Conservation (phyloP, 768 basidiomycete species). For the Pleurotus eryngii region DNA sequence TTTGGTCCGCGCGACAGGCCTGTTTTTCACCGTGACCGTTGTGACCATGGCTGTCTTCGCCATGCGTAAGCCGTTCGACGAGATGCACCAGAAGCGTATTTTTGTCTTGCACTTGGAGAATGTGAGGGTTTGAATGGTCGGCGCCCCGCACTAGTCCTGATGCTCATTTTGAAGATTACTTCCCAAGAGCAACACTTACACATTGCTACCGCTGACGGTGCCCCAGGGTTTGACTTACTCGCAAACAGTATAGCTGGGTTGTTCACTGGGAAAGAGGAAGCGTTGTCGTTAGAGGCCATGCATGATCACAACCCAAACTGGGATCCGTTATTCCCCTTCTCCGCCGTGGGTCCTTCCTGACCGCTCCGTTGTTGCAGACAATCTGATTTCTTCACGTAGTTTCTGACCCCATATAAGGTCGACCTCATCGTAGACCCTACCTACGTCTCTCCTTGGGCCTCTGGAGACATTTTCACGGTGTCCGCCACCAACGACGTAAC, state of each 20-base stretch:
- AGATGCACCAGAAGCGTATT: conserved; percentile 82
- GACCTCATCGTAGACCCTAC: conserved; percentile 47
- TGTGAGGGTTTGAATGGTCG: conserved; percentile 37
- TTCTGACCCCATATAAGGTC: conserved; percentile 83
- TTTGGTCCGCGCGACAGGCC: conserved; percentile 33
- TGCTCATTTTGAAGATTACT: conserved; percentile 49
- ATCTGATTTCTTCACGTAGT: conserved; percentile 39
- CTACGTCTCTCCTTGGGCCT: conserved; percentile 51
- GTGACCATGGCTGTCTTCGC: conserved; percentile 60
- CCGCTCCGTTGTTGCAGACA: neutral
- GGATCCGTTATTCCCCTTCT: conserved; percentile 84
- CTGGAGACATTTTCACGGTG: conserved; percentile 44
- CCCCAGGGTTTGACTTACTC: conserved; percentile 68
- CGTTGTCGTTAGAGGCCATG: conserved; percentile 51
- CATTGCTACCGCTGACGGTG: conserved; percentile 77
- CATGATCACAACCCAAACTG: conserved; percentile 83
- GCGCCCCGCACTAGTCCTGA: no score
- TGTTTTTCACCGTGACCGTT: conserved; percentile 44
- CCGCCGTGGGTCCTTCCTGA: conserved; percentile 44
- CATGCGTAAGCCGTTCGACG: conserved; percentile 65
- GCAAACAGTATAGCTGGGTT: conserved; percentile 55
- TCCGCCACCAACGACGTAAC: conserved; percentile 53
- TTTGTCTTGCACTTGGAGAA: conserved; percentile 86
- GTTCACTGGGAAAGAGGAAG: conserved; percentile 47
- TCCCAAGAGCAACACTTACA: conserved; percentile 73